Evolutionary conservation across 1,139 yeast species (phyloP).

Genomic region (Hemisphaericaspora xylanilytica): DNA sequence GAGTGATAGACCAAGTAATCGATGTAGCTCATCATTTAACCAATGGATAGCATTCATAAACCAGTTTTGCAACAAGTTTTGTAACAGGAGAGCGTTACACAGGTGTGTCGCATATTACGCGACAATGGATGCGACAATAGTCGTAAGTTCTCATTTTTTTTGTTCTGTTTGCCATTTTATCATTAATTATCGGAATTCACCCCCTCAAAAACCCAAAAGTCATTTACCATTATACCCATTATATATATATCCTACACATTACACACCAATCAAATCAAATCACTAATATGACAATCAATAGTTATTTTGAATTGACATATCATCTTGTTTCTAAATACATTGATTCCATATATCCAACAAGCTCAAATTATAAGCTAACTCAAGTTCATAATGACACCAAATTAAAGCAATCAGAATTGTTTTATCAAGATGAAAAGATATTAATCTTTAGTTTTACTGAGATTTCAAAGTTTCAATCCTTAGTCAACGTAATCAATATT

Average conservation of each 20-base stretch:
- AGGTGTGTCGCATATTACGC: no score
- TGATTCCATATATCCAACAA: slow-evolving; percentile 16
- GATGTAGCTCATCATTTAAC: no score
- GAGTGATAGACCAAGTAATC: no score
- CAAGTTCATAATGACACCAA: slow-evolving; percentile 11
- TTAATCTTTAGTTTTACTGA: slow-evolving; percentile 14
- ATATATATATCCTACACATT: no score
- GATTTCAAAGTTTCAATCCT: slow-evolving; percentile 13
- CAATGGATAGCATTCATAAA: no score
- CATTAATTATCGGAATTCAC: no score
- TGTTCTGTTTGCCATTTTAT: not conserved
- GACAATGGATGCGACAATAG: no score
- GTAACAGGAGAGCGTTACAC: no score
- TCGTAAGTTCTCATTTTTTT: not conserved
- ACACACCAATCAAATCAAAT: no score
- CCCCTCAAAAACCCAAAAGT: no score
- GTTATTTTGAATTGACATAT: slow-evolving; percentile 26
- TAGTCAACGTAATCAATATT: slow-evolving; percentile 14
- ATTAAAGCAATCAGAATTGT: slow-evolving; percentile 14
- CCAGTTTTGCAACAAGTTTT: no score
- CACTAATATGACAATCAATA: slow-evolving; percentile 19
- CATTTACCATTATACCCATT: no score
- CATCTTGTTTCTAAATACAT: slow-evolving; percentile 27
- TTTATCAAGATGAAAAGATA: slow-evolving; percentile 11
- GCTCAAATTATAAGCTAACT: slow-evolving; percentile 7